These are phyloP conservation scores for Gossypium armourianum DNA, from an alignment of 441 rosid species.

Conservation along the genomic window DNA sequence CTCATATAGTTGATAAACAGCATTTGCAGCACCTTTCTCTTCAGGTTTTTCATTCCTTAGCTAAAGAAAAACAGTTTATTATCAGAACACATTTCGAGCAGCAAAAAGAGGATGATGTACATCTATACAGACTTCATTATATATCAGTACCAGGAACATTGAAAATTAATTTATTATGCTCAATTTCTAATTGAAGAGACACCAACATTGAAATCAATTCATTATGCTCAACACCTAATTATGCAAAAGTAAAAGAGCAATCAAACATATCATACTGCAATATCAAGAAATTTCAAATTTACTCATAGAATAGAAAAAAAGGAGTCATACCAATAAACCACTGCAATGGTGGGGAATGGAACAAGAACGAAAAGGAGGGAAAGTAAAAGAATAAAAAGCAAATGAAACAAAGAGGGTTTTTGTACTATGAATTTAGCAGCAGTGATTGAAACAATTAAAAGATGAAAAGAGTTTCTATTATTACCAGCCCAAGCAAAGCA, in stretches of 20 bases:
- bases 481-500: constrained; percentile 95
- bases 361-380: neutral
- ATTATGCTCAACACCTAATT: neutral
- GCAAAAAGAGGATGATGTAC: neutral
- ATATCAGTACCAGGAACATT: neutral
- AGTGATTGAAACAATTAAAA: neutral
- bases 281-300: neutral
- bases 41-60: constrained; percentile 65
- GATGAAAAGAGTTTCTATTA: constrained; percentile 4
- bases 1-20: constrained; percentile 66
- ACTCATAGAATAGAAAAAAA: neutral
- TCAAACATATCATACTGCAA: neutral
- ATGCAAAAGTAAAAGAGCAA: constrained; percentile 1
- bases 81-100: neutral
- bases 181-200: neutral
- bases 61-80: constrained; percentile 27
- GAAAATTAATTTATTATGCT: neutral
- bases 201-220: neutral
- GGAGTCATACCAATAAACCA: neutral
- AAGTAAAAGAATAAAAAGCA: neutral
- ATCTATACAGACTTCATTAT: neutral
- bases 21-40: constrained; percentile 83
- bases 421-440: constrained; percentile 8
- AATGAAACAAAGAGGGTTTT: constrained; percentile 6
- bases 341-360: neutral